Base-by-base conservation (phyloP, 805 yeast genomes). In the Kuraishia capsulata region DNA sequence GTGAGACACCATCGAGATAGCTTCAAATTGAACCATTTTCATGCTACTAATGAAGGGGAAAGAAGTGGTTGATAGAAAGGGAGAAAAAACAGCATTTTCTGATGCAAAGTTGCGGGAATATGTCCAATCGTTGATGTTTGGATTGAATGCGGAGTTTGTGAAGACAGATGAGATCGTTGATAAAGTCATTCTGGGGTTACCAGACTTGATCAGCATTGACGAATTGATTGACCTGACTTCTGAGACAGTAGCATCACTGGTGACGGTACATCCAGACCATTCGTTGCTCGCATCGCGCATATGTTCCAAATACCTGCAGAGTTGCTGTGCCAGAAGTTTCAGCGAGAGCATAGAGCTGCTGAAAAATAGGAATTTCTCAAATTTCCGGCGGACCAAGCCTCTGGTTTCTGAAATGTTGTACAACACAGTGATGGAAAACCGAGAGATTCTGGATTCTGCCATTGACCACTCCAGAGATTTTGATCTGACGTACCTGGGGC, bases 241-340 rank as follows among this genome's bases (percentile, higher is more conserved):
- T 21, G 98, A 92, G 62, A 85, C 92, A 14, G 83, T 92, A 37
- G 97, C 97, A 20, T 84, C 86, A 49, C 77, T 89, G 88, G 87
- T 96, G 33, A 89, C 97, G 4, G 73, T 78, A 42, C 97, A 90
- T 59, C 96, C 96, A 19, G 96, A 89, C 61, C 87, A 90, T 54
- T 95, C 97, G 20, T 71, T 78, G 26, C 69, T 88, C 45, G 97
- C 96, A 32, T 95, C 97, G 14, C 78, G 96, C 61, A 77, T 92
- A 40, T 90, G 96, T 11, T 77, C 82, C 33, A 75, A 87, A 19
- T 79, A 82, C 56, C 69, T 90, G 49, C 96, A 88, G 63, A 84
- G 84, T 56, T 88, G 77, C 59, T 80, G 96, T 35, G 78, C 87
- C 39, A 71, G 76, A 51, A 80, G 67, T 45, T 90, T 84, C 52